Conservation (phyloP, 768 basidiomycete genomes). For the Pisolithus sp. region DNA sequence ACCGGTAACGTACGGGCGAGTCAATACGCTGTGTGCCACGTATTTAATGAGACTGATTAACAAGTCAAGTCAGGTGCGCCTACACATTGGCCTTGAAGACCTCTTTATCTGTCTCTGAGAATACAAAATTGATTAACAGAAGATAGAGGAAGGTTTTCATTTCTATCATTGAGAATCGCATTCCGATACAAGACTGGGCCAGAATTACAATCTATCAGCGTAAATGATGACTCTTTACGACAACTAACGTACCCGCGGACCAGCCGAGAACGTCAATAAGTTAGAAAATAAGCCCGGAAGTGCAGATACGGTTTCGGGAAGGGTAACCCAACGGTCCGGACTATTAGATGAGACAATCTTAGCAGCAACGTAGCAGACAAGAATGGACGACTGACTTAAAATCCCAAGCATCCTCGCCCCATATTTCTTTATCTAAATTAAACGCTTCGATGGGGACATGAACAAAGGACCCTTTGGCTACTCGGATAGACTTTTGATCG, state of each 20-base stretch:
- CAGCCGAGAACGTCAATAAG: constrained; percentile 71
- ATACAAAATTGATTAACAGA: constrained; percentile 62
- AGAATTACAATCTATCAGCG: not conserved
- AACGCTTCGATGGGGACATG: constrained; percentile 77
- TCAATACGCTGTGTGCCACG: constrained; percentile 45
- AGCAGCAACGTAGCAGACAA: not conserved
- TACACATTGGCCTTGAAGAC: constrained; percentile 61
- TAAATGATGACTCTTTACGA: not conserved
- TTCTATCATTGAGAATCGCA: constrained; percentile 79
- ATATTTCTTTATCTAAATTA: constrained; percentile 69
- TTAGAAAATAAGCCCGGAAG: constrained; percentile 70
- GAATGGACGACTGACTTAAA: constrained; percentile 52
- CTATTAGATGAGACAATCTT: constrained; percentile 29
- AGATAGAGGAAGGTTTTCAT: constrained; percentile 72
- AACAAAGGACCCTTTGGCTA: constrained; percentile 67
- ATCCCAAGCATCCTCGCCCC: constrained; percentile 78
- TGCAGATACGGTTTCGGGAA: constrained; percentile 62
- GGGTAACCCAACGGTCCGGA: constrained; percentile 75
- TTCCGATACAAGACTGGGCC: constrained; percentile 70
- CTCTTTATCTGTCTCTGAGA: constrained; percentile 43
- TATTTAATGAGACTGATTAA: not conserved
- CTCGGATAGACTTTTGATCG: constrained; percentile 36
- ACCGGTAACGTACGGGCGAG: constrained; percentile 54
- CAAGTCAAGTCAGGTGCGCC: constrained; percentile 16
- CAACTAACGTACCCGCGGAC: constrained; percentile 57